These are phyloP conservation scores for Galerina sulciceps DNA, from an alignment of 768 basidiomycete genomes.

Conservation along the genomic window DNA sequence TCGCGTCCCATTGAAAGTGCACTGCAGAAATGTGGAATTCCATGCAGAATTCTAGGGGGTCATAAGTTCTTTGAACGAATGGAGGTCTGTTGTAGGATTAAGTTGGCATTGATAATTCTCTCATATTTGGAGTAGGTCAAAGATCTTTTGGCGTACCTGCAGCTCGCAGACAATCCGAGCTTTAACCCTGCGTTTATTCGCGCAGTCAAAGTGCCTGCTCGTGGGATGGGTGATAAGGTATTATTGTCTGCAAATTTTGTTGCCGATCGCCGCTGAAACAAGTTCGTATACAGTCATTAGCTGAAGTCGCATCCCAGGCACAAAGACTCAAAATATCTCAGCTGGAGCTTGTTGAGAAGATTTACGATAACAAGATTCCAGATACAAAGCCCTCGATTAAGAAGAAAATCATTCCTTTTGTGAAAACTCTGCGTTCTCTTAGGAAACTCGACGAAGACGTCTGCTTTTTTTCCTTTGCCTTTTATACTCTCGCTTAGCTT, in stretches of 20 bases:
- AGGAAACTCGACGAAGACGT: slow-evolving; percentile 61
- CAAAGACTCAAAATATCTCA: slow-evolving; percentile 54
- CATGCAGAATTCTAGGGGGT: slow-evolving; percentile 74
- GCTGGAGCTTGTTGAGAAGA: slow-evolving; percentile 63
- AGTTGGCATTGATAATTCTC: neutral
- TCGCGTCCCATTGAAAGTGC: slow-evolving; percentile 77
- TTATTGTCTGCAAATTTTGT: neutral
- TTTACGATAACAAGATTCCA: slow-evolving; percentile 60
- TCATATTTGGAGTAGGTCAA: slow-evolving; percentile 56
- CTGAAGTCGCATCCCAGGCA: slow-evolving; percentile 59
- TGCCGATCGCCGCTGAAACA: neutral
- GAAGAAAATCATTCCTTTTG: slow-evolving; percentile 63
- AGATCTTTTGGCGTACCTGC: slow-evolving; percentile 81
- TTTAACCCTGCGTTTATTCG: slow-evolving; percentile 71
- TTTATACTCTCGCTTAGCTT: slow-evolving; percentile 2
- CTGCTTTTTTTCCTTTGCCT: slow-evolving; percentile 5
- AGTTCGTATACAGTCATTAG: slow-evolving; percentile 50
- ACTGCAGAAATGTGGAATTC: slow-evolving; percentile 80
- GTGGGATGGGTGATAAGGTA: slow-evolving; percentile 83
- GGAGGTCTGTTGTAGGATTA: slow-evolving; percentile 50
- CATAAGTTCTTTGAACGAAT: slow-evolving; percentile 87
- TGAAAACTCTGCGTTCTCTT: slow-evolving; percentile 56
- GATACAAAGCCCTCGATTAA: slow-evolving; percentile 72
- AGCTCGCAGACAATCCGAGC: slow-evolving; percentile 76
- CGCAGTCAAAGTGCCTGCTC: slow-evolving; percentile 72